Evolutionary conservation across 1,284 basidiomycete genomes (phyloP), one percentile per base, ranked within the genome.

Genomic region (Ustilago shanxiensis): DNA sequence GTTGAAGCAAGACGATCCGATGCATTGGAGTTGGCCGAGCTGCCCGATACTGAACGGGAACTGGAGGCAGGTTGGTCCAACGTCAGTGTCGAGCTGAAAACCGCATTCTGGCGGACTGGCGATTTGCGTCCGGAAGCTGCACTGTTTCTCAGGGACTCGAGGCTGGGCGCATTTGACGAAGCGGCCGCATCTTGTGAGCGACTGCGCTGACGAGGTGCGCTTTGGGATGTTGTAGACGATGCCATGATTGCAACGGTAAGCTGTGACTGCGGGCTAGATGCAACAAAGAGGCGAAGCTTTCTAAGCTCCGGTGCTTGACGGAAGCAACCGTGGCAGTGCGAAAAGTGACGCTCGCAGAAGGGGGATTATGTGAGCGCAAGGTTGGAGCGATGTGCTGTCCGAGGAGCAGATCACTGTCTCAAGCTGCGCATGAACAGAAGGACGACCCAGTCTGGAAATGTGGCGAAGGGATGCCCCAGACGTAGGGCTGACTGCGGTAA

Each of bases 41-140:
- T 57, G 47, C 31, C 60, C 1, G 70, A 72, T 3, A 66, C 52
- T 20, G 60, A 63, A 33, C 70, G 70, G 18, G 56, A 58, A n/a
- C 7, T 31, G 7, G 62, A 58, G 29, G 20, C 26, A 14, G 39
- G 35, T n/a, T 31, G 28, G 18, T 52, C 62, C 2, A n/a, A 49
- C 3, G 18, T 14, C 24, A 41, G 14, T 24, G 60, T 33, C 13
- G 59, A 51, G 14, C 20, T 44, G 6, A 24, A 47, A 5, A 41
- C 18, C 11, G 54, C 47, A 22, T 52, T 39, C 3, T 51, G 37
- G 35, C 58, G 57, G 33, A 64, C 37, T n/a, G 69, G 56, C 26
- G 60, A 63, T 20, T 26, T 45, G 22, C 37, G 31, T 52, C 53
- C 22, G 2, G 58, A 58, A 20, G 41, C 7, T 26, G 41, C 37